A percentile compares a stretch with the other conserved stretches of the same genome.
phyloP scores from a whole-genome alignment of 495 filamentous ascomycete species.

The Lasiosphaeria ovina region DNA sequence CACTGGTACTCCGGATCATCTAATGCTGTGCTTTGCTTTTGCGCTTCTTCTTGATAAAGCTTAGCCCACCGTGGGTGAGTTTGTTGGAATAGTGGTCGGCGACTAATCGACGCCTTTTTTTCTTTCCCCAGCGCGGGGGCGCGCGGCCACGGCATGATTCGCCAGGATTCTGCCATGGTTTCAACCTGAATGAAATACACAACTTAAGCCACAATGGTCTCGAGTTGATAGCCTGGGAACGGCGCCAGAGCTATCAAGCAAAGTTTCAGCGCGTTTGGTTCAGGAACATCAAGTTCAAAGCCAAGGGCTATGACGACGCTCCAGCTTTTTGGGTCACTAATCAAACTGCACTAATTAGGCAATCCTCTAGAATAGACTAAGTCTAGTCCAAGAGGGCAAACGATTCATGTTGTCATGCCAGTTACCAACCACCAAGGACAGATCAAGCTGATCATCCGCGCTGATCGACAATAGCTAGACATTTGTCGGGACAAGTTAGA shows the following conservation, averaged over 20 bases:
- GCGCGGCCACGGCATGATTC: too few species aligned
- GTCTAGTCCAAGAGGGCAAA: too few species aligned
- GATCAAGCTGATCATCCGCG: conserved; percentile 11
- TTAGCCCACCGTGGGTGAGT: neutral
- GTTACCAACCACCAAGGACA: neutral
- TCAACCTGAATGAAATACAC: too few species aligned
- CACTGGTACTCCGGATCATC: neutral
- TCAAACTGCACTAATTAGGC: neutral
- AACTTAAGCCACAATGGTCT: too few species aligned
- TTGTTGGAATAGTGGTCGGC: neutral
- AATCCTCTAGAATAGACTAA: neutral
- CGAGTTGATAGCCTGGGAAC: too few species aligned
- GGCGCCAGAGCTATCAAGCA: too few species aligned
- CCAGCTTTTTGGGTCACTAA: neutral
- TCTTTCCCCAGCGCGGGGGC: too few species aligned
- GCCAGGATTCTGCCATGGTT: too few species aligned
- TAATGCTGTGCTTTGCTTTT: neutral
- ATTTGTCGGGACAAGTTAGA: conserved; percentile 12
- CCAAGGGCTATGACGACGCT: neutral
- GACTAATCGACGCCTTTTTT: too few species aligned
- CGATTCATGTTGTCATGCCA: too few species aligned
- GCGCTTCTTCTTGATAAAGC: neutral
- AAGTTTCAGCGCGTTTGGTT: neutral
- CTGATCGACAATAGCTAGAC: conserved; percentile 15
- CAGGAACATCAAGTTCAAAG: neutral